Base-by-base conservation (phyloP, 805 yeast species). In the Limtongozyma cylindracea region DNA sequence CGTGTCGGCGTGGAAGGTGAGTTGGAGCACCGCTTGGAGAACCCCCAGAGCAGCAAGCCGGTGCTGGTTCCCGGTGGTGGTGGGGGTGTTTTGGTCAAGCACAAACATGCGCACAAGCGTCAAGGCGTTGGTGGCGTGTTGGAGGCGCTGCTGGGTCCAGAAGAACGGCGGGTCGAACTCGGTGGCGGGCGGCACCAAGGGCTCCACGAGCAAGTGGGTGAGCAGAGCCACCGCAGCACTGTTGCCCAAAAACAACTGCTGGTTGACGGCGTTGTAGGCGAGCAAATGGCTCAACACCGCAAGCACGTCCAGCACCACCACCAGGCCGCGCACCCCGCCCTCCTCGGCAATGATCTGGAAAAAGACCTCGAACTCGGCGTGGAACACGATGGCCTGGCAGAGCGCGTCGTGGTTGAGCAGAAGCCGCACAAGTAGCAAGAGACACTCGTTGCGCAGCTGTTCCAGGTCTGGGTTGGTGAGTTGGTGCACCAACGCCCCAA, bases 341-440 rank as follows among this genome's bases (percentile, higher is more conserved):
- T 82, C 95, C 29, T 66, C 73, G 10, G 63, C 67, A 12, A 84
- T 66, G 9, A 88, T 71, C n/a, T 50, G 54, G 34, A 84, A 82
- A 8, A 80, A 44, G 27, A 56, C 63, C 28, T 78, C 94, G 37
- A 88, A 82, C 0, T 91, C 71, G 31, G 77, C 82, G 39, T 88
- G 95, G 38, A 88, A 88, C 0, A 92, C 98, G 7, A 91, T 91
- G 11, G 88, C 48, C 35, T 80, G 82, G 39, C 88, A 98, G 16
- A 84, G 67, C 39, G 77, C 84, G 27, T 68, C 63, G 33, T 78
- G 76, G 27, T 74, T 71, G 32, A 69, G 68, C 8, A 68, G 91
- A 3, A 88, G 53, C 8, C 80, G 70, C 68, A 73, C 69, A 22
- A 91, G 49, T n/a, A 91, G 48, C 23, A 84, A 44, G 17, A 84